Conservation (phyloP, 164 flowering plant species). For the Umbellularia californica region DNA sequence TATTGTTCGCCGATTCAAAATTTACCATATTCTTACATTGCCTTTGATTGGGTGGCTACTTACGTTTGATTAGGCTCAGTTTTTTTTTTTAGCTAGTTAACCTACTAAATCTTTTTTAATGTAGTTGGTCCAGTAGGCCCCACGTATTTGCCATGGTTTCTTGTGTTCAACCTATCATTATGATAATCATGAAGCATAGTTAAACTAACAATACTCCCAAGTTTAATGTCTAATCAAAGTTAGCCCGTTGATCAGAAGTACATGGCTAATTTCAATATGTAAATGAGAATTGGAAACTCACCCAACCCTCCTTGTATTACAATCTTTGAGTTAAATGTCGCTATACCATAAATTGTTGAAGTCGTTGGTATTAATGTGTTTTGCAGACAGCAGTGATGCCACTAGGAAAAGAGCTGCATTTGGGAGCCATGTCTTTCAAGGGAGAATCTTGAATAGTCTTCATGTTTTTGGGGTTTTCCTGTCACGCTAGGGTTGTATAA, state of each 20-base stretch:
- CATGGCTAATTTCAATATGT: not conserved
- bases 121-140: too few relatives aligned
- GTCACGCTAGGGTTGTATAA: slow-evolving; percentile 62
- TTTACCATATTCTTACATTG: too few relatives aligned
- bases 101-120: too few relatives aligned
- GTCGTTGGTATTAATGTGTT: slow-evolving; percentile 1
- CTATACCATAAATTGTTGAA: not conserved
- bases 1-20: too few relatives aligned
- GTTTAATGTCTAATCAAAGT: not conserved
- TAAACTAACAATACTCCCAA: too few relatives aligned
- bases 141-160: too few relatives aligned
- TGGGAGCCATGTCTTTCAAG: slow-evolving; percentile 86
- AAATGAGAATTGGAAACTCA: not conserved
- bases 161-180: too few relatives aligned
- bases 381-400: slow-evolving; percentile 73
- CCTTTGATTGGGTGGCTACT: too few relatives aligned
- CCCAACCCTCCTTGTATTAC: not conserved
- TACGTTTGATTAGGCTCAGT: too few relatives aligned
- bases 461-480: slow-evolving; percentile 93
- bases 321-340: not conserved
- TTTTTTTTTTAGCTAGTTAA: too few relatives aligned
- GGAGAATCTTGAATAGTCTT: slow-evolving; percentile 35
- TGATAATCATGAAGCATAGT: too few relatives aligned
- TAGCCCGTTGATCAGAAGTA: not conserved
- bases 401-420: slow-evolving; percentile 73